These are phyloP conservation scores for Eremochloa ophiuroides DNA, from an alignment of 176 grass and related monocot genomes.

Conservation along the genomic window DNA sequence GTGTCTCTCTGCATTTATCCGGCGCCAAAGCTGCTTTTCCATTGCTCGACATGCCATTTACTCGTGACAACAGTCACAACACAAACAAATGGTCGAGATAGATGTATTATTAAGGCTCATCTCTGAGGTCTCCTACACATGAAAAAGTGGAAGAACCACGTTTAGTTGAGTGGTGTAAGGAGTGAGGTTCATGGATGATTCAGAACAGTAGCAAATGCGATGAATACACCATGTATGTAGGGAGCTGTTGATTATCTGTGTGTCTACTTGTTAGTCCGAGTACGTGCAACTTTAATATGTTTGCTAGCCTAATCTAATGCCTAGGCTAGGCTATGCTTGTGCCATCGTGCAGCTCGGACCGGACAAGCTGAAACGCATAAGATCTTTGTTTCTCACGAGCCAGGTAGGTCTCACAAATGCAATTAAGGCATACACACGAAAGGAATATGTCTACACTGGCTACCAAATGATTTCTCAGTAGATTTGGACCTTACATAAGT, in stretches of 20 bases:
- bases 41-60: too few relatives aligned
- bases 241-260: too few relatives aligned
- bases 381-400: background rate
- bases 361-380: too few relatives aligned
- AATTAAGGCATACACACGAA: background rate
- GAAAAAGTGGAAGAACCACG: background rate
- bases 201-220: background rate
- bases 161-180: background rate
- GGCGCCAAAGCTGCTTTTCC: background rate
- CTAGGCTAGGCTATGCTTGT: too few relatives aligned
- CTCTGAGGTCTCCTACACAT: background rate
- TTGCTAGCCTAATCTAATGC: too few relatives aligned
- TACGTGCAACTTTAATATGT: too few relatives aligned
- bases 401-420: background rate
- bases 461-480: background rate
- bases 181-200: background rate
- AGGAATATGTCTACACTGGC: background rate
- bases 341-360: too few relatives aligned
- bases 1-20: background rate
- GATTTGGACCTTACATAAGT: background rate
- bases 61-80: too few relatives aligned
- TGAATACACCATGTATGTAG: background rate
- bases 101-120: too few relatives aligned
- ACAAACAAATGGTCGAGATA: too few relatives aligned
- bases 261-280: too few relatives aligned